A percentile compares a stretch with the other conserved stretches of the same genome.
Evolutionary conservation across 2,329 filamentous ascomycete genomes (phyloP).

Genomic region (Calonectria leucothoes): DNA sequence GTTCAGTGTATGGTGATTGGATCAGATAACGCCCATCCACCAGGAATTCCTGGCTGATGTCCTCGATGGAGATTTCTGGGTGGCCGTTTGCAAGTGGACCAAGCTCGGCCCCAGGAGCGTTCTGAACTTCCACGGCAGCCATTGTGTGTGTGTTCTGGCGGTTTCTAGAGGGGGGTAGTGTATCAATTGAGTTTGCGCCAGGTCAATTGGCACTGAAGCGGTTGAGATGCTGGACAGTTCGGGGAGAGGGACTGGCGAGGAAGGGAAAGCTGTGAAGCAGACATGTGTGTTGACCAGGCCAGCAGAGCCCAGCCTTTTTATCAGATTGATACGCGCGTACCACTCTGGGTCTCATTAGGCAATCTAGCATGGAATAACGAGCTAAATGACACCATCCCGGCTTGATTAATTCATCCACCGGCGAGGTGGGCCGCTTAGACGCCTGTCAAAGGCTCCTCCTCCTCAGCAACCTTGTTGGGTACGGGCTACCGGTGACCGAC

Average conservation of each 20-base stretch:
- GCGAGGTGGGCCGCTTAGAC: constrained; percentile 39
- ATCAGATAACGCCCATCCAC: constrained; percentile 58
- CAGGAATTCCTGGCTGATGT: constrained; percentile 28
- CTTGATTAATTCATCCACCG: constrained; percentile 29
- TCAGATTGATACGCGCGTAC: constrained; percentile 16
- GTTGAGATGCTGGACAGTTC: constrained; percentile 4
- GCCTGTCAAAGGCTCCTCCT: constrained; percentile 29
- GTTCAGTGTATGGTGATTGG: constrained; percentile 80
- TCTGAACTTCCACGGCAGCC: constrained; percentile 42
- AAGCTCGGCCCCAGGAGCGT: constrained; percentile 36
- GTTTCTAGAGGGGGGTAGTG: not conserved
- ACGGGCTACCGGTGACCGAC: constrained; percentile 31
- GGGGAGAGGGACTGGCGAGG: not conserved
- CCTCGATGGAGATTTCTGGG: constrained; percentile 39
- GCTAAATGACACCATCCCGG: constrained; percentile 45
- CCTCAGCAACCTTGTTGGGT: constrained; percentile 35
- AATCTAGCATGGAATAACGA: constrained; percentile 43
- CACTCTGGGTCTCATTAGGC: constrained; percentile 31
- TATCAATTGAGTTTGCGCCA: not conserved
- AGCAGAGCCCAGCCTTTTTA: constrained; percentile 37
- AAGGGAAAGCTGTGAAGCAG: constrained; percentile 15
- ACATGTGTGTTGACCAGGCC: not conserved
- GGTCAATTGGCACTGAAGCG: not conserved
- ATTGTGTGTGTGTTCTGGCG: constrained; percentile 37
- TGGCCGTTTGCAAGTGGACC: constrained; percentile 40